Base-by-base conservation (phyloP, 306 rosid species). In the Pyrus communis region DNA sequence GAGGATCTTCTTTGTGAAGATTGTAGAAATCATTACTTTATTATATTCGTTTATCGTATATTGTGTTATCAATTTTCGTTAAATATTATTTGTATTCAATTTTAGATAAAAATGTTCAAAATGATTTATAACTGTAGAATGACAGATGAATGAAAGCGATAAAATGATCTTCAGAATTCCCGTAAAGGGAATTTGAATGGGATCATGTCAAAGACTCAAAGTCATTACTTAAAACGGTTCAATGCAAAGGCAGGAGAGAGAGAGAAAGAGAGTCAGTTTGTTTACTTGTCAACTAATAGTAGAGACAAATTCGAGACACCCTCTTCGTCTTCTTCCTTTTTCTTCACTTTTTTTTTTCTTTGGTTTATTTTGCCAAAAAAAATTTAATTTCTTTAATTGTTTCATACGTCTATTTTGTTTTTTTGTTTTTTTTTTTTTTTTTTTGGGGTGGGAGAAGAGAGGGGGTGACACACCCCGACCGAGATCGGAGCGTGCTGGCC, bases 151-250 rank as follows among this genome's bases (percentile, higher is more conserved):
- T 2, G 2, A 38, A 38, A 38, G 0, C 42, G 2, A 0, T 38
- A 38, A 35, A 38, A 0, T 38, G 10, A 38, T 38, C 0, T 2
- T 6, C 2, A 35, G 2, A 35, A 6, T 5, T 2, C 0, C 5
- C 5, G 5, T 6, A 33, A 33, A 4, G 0, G 1, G 9, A 35
- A 35, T 35, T 7, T 1, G 40, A 35, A 1, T 6, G 7, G 2
- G 40, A 35, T 35, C 9, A 35, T 7, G 67, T 9, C 75, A 49
- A 15, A 49, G 55, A 14, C 21, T 15, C 77, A 74, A 78, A 80
- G 87, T 87, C 86, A 30, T 10, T 73, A 2, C 74, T 71, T 45
- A 54, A 75, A 88, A 90, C 89, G 87, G 90, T 69, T 77, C 49
- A 74, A 77, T 28, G 70, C 76, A 59, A 75, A 82, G 75, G 74